Base-by-base conservation (phyloP, 2,329 filamentous ascomycete species). In the Zalaria sp. region DNA sequence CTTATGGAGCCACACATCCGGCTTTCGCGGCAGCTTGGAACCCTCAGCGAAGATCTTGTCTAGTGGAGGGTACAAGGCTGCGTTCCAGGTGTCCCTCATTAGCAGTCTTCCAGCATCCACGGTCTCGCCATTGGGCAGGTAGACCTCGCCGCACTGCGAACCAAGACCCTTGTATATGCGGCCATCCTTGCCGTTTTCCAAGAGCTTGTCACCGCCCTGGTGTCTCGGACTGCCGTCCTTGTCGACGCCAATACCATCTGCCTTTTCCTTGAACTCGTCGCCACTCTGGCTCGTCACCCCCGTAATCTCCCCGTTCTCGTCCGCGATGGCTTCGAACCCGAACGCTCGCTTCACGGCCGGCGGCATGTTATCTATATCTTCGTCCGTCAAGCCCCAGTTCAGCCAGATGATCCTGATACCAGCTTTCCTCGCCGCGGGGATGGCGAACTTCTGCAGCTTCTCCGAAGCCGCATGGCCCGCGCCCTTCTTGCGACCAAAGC, bases 61-160 rank as follows among this genome's bases (percentile, higher is more conserved):
- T 25, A 77, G 58, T 7, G 67, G 61, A 5, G 60, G 59, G 47
- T 69, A 72, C 5, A 78, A 57, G 3, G 57, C 64, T 26, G 71
- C 63, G 54, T 78, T 79, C 75, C 75, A 78, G 6, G 61, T 59
- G n/a, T 65, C 68, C 2, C 66, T 58, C 55, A 74, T 67, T 27
- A 79, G 60, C 25, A 70, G 53, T 9, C 63, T 55, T 1, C 72
- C 69, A 18, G 58, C 57, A 34, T 58, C 48, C n/a, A 61, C 47
- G 7, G 53, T 45, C 27, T 51, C 57, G 5, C 73, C 73, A 7
- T 44, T 39, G 4, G 53, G 51, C 38, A 58, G 49, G 5, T 43
- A 41, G 3, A 61, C 45, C 1, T 35, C 43, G 0, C 59, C 59
- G 38, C 53, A 53, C 5, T 51, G 45, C 25, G 47, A 50, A 3